These are phyloP conservation scores for Trypanosoma mega DNA, from an alignment of 208 protist genomes.

Conservation along the genomic window DNA sequence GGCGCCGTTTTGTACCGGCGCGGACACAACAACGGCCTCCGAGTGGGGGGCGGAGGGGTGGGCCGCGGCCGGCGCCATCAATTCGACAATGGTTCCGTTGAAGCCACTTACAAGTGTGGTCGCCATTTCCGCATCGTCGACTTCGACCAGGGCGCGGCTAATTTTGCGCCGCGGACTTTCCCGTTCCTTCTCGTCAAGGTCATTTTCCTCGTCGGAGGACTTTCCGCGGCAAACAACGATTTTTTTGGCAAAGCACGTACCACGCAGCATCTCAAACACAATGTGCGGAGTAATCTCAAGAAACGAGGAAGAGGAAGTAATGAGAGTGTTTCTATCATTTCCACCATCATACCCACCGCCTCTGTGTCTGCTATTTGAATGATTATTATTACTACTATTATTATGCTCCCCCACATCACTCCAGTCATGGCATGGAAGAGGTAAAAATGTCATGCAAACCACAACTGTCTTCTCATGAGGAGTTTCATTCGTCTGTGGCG, in stretches of 20 bases:
- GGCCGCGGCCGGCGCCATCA: neutral
- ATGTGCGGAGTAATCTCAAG: slow-evolving; percentile 49
- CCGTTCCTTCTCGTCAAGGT: neutral
- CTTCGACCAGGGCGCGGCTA: slow-evolving; percentile 45
- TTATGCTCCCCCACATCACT: neutral
- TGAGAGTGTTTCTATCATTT: too few species aligned
- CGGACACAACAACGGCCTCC: too few species aligned
- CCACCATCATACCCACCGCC: neutral
- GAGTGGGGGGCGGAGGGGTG: too few species aligned
- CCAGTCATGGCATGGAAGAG: neutral
- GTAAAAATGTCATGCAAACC: slow-evolving; percentile 26
- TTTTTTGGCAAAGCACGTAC: slow-evolving; percentile 35
- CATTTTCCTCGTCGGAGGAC: neutral
- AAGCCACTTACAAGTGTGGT: slow-evolving; percentile 35
- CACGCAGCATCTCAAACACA: slow-evolving; percentile 48
- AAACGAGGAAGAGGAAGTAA: neutral
- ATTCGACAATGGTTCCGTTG: slow-evolving; percentile 24
- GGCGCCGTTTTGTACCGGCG: too few species aligned
- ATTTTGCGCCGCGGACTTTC: slow-evolving; percentile 4
- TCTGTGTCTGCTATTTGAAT: too few species aligned
- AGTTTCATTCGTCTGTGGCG: neutral
- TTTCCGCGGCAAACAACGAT: slow-evolving; percentile 37
- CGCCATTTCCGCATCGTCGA: slow-evolving; percentile 37
- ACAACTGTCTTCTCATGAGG: slow-evolving; percentile 6
- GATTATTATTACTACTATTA: too few species aligned